Conservation (phyloP, 2,329 filamentous ascomycete species). For the Sporothrix protearum region DNA sequence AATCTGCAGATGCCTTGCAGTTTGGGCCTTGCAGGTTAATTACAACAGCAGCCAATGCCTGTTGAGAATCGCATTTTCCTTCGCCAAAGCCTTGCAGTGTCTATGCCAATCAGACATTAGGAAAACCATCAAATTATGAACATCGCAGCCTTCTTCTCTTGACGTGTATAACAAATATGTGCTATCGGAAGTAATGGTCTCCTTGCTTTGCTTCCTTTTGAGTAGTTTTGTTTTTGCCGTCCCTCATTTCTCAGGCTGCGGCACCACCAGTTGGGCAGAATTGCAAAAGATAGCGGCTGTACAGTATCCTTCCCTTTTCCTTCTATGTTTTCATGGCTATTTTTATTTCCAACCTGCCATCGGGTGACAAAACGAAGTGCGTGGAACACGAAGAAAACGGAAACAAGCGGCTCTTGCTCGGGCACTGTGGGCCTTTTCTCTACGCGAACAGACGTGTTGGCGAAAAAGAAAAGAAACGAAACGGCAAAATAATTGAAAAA, state of each 20-base stretch:
- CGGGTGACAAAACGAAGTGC: not conserved
- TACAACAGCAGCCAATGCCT: slow-evolving; percentile 11
- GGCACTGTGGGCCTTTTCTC: not conserved
- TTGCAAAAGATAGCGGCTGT: not conserved
- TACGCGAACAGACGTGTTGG: not conserved
- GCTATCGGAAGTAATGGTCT: not conserved
- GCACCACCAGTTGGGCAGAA: not conserved
- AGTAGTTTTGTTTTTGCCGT: not conserved
- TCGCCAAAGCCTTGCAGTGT: not conserved
- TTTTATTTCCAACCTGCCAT: not conserved
- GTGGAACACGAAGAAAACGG: not conserved
- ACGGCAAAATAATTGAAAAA: not conserved
- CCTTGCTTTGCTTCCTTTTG: not conserved
- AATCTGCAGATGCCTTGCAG: not conserved
- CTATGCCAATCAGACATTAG: slow-evolving; percentile 9
- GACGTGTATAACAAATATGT: not conserved
- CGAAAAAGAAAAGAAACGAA: not conserved
- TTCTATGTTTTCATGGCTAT: too few relatives aligned
- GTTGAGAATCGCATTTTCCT: not conserved
- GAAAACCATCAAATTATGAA: not conserved
- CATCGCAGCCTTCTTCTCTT: not conserved
- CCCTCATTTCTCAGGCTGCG: not conserved
- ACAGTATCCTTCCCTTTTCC: not conserved
- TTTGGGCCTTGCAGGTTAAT: slow-evolving; percentile 1
- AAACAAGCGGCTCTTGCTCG: not conserved